phyloP scores from a whole-genome alignment of 306 rosid species.

The Trichosanthes truncata region DNA sequence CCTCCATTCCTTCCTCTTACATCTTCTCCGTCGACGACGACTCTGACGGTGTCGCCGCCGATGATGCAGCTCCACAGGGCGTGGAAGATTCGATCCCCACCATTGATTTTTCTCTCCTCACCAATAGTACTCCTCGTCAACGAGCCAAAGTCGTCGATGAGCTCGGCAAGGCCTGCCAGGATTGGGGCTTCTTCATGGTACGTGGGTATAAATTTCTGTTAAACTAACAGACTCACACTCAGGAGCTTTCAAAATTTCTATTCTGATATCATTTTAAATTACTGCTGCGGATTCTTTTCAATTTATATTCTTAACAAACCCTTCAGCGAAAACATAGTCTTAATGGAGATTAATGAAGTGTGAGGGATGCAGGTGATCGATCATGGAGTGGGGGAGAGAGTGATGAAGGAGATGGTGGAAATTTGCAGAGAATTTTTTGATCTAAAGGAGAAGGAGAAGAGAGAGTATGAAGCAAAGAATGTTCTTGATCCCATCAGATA shows the following conservation, averaged over 20 bases:
- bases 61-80: background rate
- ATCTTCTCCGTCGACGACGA: conserved; percentile 4
- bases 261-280: too few relatives aligned
- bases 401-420: conserved; percentile 24
- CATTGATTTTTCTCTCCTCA: conserved; percentile 35
- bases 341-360: too few relatives aligned
- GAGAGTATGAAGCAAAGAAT: conserved; percentile 15
- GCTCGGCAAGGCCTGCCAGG: conserved; percentile 36
- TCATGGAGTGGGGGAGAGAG: conserved; percentile 34
- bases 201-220: too few relatives aligned
- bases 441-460: conserved; percentile 35
- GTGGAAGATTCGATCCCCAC: conserved; percentile 20
- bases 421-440: conserved; percentile 27
- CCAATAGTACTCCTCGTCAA: conserved; percentile 11
- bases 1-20: conserved; percentile 23
- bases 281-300: too few relatives aligned
- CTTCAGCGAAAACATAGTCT: too few relatives aligned
- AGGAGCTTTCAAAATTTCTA: too few relatives aligned
- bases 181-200: conserved; percentile 50
- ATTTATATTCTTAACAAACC: too few relatives aligned
- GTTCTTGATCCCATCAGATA: conserved; percentile 39
- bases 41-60: too few relatives aligned
- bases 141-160: conserved; percentile 26
- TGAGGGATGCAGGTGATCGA: too few relatives aligned
- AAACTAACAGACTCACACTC: too few relatives aligned